Evolutionary conservation across 2,329 filamentous ascomycete species (phyloP).

Genomic region (Scleromitrula shiraiana): DNA sequence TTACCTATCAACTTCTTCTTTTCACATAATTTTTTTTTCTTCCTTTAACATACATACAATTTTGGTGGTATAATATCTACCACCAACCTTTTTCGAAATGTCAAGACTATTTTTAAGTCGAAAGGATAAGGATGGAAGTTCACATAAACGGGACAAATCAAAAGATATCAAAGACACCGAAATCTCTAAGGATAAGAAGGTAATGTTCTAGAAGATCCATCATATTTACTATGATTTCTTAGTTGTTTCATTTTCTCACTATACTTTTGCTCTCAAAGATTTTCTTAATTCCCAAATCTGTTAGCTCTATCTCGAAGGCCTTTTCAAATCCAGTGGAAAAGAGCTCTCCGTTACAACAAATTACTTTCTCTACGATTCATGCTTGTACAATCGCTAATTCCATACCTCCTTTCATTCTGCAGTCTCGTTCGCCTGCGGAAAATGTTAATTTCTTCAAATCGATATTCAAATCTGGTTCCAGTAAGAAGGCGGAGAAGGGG

Average conservation of each 20-base stretch:
- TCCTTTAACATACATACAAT: no score
- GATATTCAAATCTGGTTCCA: slow-evolving; percentile 55
- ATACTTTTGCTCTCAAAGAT: slow-evolving; percentile 9
- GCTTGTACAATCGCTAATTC: slow-evolving; percentile 21
- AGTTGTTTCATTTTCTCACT: background rate
- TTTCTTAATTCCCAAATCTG: slow-evolving; percentile 11
- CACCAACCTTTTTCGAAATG: slow-evolving; percentile 7
- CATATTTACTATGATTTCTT: slow-evolving; percentile 14
- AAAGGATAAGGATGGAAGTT: slow-evolving; percentile 51
- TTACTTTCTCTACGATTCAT: slow-evolving; percentile 14
- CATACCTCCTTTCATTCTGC: slow-evolving; percentile 14
- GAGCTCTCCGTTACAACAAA: slow-evolving; percentile 15
- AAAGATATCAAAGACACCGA: slow-evolving; percentile 33
- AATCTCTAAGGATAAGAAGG: slow-evolving; percentile 39
- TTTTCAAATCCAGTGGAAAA: slow-evolving; percentile 19
- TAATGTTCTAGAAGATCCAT: slow-evolving; percentile 27
- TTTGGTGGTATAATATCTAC: background rate
- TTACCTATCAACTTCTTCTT: no score
- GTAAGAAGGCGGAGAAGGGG: slow-evolving; percentile 31
- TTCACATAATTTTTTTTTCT: background rate
- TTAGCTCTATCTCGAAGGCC: slow-evolving; percentile 18
- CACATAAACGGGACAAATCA: slow-evolving; percentile 47
- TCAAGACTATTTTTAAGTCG: slow-evolving; percentile 62
- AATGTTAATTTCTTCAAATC: slow-evolving; percentile 41
- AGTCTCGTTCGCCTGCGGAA: slow-evolving; percentile 49